phyloP scores from a whole-genome alignment of 805 yeast genomes.

The Kazachstania bromeliacearum region DNA sequence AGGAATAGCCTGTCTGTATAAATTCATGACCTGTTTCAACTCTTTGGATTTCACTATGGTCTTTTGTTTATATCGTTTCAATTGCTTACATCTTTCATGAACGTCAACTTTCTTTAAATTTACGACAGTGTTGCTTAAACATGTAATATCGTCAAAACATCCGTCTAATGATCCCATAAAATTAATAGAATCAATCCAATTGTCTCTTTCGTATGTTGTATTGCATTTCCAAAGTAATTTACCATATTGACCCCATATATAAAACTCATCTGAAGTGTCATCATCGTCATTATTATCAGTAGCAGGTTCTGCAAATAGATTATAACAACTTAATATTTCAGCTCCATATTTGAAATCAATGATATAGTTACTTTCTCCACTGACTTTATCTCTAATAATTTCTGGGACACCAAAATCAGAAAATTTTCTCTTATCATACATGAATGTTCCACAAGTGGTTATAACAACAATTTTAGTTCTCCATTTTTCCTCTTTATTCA shows the following conservation, averaged over 20 bases:
- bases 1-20: constrained; percentile 44
- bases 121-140: constrained; percentile 24
- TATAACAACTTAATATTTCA: constrained; percentile 5
- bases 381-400: constrained; percentile 14
- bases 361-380: constrained; percentile 23
- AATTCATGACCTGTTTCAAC: constrained; percentile 29
- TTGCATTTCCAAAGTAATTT: constrained; percentile 36
- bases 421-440: constrained; percentile 29
- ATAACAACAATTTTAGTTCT: constrained; percentile 38
- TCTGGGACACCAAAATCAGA: constrained; percentile 28
- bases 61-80: constrained; percentile 29
- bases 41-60: constrained; percentile 32
- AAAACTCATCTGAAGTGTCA: background rate
- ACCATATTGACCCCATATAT: constrained; percentile 5
- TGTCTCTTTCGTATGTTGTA: constrained; percentile 37
- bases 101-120: constrained; percentile 20
- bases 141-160: constrained; percentile 15
- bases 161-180: constrained; percentile 20
- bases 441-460: constrained; percentile 41
- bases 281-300: background rate
- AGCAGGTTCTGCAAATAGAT: constrained; percentile 6
- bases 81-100: constrained; percentile 29
- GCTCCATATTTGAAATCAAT: constrained; percentile 22
- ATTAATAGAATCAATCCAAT: constrained; percentile 46
- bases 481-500: constrained; percentile 29